Percentiles rank a stretch among this genome's conserved stretches.
Evolutionary conservation across 257 asterid genomes (phyloP).

Genomic region (Solanum ossicruentum): DNA sequence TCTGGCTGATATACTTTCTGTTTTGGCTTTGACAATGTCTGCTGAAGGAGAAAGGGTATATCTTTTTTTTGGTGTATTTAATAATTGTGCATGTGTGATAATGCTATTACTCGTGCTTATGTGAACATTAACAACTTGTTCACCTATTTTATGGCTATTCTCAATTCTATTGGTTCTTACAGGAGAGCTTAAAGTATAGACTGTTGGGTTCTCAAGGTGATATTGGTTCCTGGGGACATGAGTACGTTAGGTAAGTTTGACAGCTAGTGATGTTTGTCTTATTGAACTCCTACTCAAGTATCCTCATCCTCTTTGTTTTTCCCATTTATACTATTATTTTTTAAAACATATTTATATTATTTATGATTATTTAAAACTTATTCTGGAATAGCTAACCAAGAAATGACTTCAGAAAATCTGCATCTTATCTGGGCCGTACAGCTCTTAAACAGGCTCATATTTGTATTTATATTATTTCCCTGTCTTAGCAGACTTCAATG

Average conservation of each 20-base stretch:
- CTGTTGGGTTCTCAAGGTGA: constrained; percentile 81
- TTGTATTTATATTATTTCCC: neutral
- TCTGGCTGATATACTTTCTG: constrained; percentile 92
- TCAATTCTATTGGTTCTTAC: constrained; percentile 13
- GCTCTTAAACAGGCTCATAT: neutral
- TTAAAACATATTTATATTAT: neutral
- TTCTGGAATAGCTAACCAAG: neutral
- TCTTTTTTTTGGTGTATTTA: neutral
- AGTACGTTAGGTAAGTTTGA: constrained; percentile 72
- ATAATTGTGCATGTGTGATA: neutral
- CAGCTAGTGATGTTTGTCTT: neutral
- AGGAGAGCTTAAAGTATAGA: constrained; percentile 96
- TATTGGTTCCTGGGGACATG: constrained; percentile 99
- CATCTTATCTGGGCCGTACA: neutral
- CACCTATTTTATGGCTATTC: neutral
- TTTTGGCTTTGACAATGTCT: constrained; percentile 95
- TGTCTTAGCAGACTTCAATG: neutral
- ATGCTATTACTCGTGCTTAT: neutral
- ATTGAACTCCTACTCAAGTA: neutral
- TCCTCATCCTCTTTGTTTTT: neutral
- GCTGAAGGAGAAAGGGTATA: constrained; percentile 95
- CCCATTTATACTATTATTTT: neutral
- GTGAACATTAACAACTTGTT: neutral
- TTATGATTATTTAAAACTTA: neutral
- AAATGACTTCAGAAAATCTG: neutral